These are phyloP conservation scores for Mariannaea elegans DNA, from an alignment of 2,329 filamentous ascomycete species.

Conservation along the genomic window DNA sequence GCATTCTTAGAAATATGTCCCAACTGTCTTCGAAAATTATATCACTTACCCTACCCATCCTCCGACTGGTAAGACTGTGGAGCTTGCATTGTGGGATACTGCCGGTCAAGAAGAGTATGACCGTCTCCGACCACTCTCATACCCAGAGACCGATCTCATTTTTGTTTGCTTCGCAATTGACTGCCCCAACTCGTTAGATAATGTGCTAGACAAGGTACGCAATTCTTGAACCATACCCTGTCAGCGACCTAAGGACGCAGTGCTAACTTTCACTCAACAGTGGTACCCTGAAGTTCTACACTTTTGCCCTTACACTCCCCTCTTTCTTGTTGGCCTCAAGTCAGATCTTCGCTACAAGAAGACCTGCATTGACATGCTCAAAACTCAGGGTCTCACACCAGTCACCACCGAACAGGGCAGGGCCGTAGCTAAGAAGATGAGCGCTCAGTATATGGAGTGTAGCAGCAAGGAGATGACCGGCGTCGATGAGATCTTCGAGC, in stretches of 20 bases:
- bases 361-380: constrained; percentile 98
- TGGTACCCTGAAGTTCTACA: constrained; percentile 99
- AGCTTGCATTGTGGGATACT: constrained; percentile 97
- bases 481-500: constrained; percentile 95
- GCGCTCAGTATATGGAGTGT: constrained; percentile 96
- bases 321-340: constrained; percentile 95
- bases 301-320: constrained; percentile 96
- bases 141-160: constrained; percentile 96
- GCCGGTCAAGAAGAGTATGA: constrained; percentile 99
- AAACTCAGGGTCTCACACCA: constrained; percentile 94
- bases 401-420: constrained; percentile 92
- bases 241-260: not conserved
- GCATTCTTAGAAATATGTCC: constrained; percentile 89
- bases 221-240: constrained; percentile 24
- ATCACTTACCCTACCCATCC: constrained; percentile 95
- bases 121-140: constrained; percentile 91
- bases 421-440: constrained; percentile 91
- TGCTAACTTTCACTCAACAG: constrained; percentile 56
- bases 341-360: constrained; percentile 95
- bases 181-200: constrained; percentile 97
- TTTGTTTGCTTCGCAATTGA: constrained; percentile 99
- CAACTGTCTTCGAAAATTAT: constrained; percentile 99
- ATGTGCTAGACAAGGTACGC: constrained; percentile 95
- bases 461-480: constrained; percentile 97
- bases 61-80: constrained; percentile 89